A percentile compares a stretch with the other conserved stretches of the same genome.
phyloP scores from a whole-genome alignment of 2,329 filamentous ascomycete species.

The Fusarium sp. region DNA sequence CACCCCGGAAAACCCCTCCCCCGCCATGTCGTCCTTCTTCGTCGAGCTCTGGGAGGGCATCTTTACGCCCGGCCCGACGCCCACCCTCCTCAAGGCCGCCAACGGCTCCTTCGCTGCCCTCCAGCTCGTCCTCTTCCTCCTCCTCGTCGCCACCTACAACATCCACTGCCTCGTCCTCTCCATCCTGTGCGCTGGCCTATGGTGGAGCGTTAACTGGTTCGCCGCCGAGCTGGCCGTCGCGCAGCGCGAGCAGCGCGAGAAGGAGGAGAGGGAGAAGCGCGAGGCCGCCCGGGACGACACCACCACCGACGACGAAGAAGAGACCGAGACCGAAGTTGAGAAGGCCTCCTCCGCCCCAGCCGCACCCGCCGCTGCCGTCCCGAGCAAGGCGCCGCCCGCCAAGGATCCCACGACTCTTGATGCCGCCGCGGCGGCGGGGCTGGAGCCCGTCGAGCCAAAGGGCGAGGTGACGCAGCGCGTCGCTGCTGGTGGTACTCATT shows the following conservation, averaged over 20 bases:
- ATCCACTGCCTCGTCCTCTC: slow-evolving; percentile 91
- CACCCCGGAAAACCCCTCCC: slow-evolving; percentile 7
- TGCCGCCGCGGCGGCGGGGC: slow-evolving; percentile 49
- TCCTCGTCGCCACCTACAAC: slow-evolving; percentile 85
- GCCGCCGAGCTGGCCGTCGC: slow-evolving; percentile 71
- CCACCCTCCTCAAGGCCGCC: slow-evolving; percentile 87
- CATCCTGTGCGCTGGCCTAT: slow-evolving; percentile 81
- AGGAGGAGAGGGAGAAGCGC: slow-evolving; percentile 50
- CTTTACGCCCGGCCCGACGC: slow-evolving; percentile 92
- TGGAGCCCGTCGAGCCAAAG: slow-evolving; percentile 55
- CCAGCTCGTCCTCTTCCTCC: slow-evolving; percentile 79
- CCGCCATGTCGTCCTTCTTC: slow-evolving; percentile 70
- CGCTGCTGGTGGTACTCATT: slow-evolving; percentile 59
- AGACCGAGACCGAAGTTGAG: slow-evolving; percentile 58
- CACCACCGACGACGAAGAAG: slow-evolving; percentile 44
- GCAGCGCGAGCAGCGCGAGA: slow-evolving; percentile 54
- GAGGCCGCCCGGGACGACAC: slow-evolving; percentile 21
- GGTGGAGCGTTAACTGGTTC: slow-evolving; percentile 98
- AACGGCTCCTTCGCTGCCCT: slow-evolving; percentile 90
- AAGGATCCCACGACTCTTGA: slow-evolving; percentile 23
- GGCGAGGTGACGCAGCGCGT: slow-evolving; percentile 64
- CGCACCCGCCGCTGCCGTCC: slow-evolving; percentile 14
- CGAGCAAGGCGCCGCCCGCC: slow-evolving; percentile 33
- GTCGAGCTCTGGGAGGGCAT: slow-evolving; percentile 89
- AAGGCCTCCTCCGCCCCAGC: slow-evolving; percentile 15